Evolutionary conservation across 371 early-diverging fungal species (phyloP), one percentile per base, ranked within the genome.

Genomic region (Syncephalastrum contaminatum): DNA sequence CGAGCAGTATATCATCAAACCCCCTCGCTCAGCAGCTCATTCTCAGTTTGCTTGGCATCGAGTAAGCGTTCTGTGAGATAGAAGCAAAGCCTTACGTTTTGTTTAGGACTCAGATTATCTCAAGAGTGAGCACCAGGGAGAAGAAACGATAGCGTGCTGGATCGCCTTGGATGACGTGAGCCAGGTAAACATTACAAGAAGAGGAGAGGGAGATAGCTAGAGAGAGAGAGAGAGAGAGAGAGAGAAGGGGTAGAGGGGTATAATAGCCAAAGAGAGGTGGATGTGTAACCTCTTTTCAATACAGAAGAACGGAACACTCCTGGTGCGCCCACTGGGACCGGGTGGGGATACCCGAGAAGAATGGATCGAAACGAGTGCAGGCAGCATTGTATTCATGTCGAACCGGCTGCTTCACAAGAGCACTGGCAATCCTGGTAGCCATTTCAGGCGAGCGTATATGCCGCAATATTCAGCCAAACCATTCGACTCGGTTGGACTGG

Each of bases 1-100:
- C 59, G 85, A 85, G 51, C 85, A 85, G 50, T 85, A 73, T 62
- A 83, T 85, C 25, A 69, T 84, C 24, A 85, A 85, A 60, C 85
- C 84, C 15, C 85, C 85, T 4, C 49, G 43, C 13, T 56, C 66
- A 7, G 51, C 53, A 1, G 20, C 42, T 3, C 45, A 47, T 10
- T 73, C 85, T 1, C 56, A 61, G 49, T 85, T 85, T 68, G 73
- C 50, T 19, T 85, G 84, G 84, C 85, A 85, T 47, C 70, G 64
- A 44, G 85, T 75, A 52, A 24, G 27, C 47, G 25, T 21, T 52
- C 20, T 21, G 12, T 43, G 36, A 19, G 36, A 19, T 54, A 12
- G 27, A 15, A 16, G 39, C 24, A 12, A 30, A 20, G 27, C 24
- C 14, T 21, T 6, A 3, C 42, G 12, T 53, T 30, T 21, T 49